These are phyloP conservation scores for Mollisiaceae sp. DNA, from an alignment of 2,329 filamentous ascomycete genomes.

Conservation along the genomic window DNA sequence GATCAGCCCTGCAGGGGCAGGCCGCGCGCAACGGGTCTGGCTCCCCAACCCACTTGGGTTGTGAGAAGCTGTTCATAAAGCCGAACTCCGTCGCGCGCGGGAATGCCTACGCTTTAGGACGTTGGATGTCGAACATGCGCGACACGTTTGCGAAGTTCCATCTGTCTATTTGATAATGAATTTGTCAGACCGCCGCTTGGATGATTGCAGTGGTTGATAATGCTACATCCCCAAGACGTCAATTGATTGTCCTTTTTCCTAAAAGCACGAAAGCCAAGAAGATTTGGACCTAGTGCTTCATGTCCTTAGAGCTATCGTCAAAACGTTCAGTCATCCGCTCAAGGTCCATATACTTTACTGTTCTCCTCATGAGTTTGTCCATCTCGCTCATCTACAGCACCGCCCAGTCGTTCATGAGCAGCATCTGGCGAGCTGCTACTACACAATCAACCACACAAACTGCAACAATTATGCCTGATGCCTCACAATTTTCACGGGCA, in stretches of 20 bases:
- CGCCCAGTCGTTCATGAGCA: conserved; percentile 17
- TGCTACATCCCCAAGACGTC: not conserved
- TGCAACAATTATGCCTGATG: conserved; percentile 27
- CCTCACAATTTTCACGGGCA: conserved; percentile 25
- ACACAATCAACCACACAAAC: conserved; percentile 14
- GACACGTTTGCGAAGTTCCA: not conserved
- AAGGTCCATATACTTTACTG: conserved; percentile 31
- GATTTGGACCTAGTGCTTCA: not conserved
- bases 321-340: conserved; percentile 20
- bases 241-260: not conserved
- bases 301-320: not conserved
- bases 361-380: conserved; percentile 29
- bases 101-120: conserved; percentile 17
- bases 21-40: not conserved
- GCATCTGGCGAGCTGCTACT: conserved; percentile 19
- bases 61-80: conserved; percentile 8
- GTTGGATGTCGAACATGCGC: conserved; percentile 17
- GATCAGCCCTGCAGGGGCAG: not conserved
- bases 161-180: conserved; percentile 15
- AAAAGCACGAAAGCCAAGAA: not conserved
- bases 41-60: not conserved
- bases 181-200: conserved; percentile 21
- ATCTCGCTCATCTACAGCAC: conserved; percentile 25
- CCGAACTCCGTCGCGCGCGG: conserved; percentile 14
- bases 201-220: conserved; percentile 14